These are phyloP conservation scores for Harringtonia lauricola DNA, from an alignment of 2,329 filamentous ascomycete species.

Conservation along the genomic window DNA sequence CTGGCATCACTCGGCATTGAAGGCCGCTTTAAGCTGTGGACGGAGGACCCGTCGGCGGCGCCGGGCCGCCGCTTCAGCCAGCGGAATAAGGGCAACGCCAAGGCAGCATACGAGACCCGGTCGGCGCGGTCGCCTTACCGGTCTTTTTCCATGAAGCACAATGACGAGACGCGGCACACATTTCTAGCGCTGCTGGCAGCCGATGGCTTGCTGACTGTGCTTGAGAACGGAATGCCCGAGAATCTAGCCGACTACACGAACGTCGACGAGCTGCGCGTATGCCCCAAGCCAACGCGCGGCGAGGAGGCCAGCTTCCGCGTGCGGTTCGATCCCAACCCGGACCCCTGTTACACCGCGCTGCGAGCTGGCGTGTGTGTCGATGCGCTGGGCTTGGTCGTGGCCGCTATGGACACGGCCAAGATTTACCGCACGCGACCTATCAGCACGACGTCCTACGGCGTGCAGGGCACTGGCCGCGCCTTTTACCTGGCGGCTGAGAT, in stretches of 20 bases:
- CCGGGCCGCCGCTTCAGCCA: slow-evolving; percentile 72
- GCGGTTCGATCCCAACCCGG: slow-evolving; percentile 77
- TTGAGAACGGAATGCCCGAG: slow-evolving; percentile 78
- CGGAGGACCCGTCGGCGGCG: slow-evolving; percentile 73
- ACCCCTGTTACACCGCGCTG: slow-evolving; percentile 67
- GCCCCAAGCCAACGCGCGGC: slow-evolving; percentile 58
- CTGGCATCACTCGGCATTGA: slow-evolving; percentile 84
- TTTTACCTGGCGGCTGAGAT: slow-evolving; percentile 81
- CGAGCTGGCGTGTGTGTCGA: slow-evolving; percentile 73
- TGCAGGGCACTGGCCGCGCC: slow-evolving; percentile 51
- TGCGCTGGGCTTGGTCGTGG: slow-evolving; percentile 71
- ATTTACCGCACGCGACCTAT: slow-evolving; percentile 67
- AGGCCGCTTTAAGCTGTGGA: slow-evolving; percentile 84
- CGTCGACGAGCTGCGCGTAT: slow-evolving; percentile 67
- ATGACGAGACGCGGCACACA: slow-evolving; percentile 68
- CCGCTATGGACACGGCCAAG: slow-evolving; percentile 71
- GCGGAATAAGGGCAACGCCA: slow-evolving; percentile 33
- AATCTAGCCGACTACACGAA: slow-evolving; percentile 65
- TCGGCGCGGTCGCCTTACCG: slow-evolving; percentile 58
- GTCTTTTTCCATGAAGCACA: slow-evolving; percentile 75
- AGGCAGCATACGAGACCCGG: slow-evolving; percentile 43
- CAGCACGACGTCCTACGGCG: slow-evolving; percentile 38
- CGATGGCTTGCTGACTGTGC: slow-evolving; percentile 68
- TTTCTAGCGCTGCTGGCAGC: slow-evolving; percentile 71
- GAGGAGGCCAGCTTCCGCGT: slow-evolving; percentile 83